A percentile compares a stretch with the other conserved stretches of the same genome.
Evolutionary conservation across 2,329 filamentous ascomycete species (phyloP).

Genomic region (Harringtonia aguacate): DNA sequence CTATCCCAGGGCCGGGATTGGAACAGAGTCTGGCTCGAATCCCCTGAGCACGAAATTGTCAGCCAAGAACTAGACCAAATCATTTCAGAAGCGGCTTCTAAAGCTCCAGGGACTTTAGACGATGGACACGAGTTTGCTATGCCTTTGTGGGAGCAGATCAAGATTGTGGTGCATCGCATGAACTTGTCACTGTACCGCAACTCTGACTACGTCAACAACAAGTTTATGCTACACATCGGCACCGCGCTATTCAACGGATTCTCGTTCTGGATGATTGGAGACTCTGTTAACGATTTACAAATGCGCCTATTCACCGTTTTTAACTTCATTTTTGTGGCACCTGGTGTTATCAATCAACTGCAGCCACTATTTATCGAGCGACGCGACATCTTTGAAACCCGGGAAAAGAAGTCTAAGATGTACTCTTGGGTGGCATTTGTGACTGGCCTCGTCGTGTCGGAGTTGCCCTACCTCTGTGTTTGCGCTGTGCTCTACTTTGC

Average conservation of each 20-base stretch:
- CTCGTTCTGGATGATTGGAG: conserved; percentile 47
- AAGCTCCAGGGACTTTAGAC: background rate
- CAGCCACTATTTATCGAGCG: conserved; percentile 64
- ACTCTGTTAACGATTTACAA: conserved; percentile 47
- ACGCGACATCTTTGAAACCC: conserved; percentile 58
- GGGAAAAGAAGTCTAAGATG: conserved; percentile 56
- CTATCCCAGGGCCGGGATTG: conserved; percentile 31
- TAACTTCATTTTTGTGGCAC: conserved; percentile 59
- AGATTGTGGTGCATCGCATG: conserved; percentile 48
- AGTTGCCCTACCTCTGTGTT: conserved; percentile 41
- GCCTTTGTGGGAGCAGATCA: conserved; percentile 51
- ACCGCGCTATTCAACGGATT: conserved; percentile 50
- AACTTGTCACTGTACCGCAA: conserved; percentile 67
- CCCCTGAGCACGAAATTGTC: conserved; percentile 32
- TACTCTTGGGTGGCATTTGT: conserved; percentile 62
- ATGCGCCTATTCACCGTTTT: conserved; percentile 63
- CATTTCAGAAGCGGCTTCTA: conserved; percentile 27
- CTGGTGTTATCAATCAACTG: conserved; percentile 50
- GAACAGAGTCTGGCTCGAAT: conserved; percentile 24
- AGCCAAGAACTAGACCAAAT: conserved; percentile 54
- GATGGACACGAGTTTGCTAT: conserved; percentile 56
- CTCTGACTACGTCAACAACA: conserved; percentile 61
- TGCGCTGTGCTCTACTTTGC: conserved; percentile 52
- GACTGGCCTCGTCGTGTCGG: conserved; percentile 54
- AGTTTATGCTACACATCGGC: conserved; percentile 42